A percentile compares a stretch with the other conserved stretches of the same genome.
Evolutionary conservation across 495 filamentous ascomycete genomes (phyloP).

Genomic region (Talaromyces nanjingensis): DNA sequence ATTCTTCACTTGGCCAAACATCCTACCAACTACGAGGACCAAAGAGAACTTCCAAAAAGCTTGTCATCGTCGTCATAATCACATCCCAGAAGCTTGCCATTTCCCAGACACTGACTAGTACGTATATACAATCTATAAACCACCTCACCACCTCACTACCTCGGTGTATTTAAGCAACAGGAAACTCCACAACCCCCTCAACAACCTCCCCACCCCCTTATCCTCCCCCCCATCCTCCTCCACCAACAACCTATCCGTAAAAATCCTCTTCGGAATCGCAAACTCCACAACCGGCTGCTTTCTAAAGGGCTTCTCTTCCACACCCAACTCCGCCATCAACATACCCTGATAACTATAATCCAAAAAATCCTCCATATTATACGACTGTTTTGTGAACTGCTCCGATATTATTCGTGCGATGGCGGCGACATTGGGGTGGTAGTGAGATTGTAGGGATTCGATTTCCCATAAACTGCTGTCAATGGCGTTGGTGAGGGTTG

Average conservation of each 20-base stretch:
- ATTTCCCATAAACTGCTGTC: conserved; percentile 96
- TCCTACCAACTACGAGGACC: no score
- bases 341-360: conserved; percentile 91
- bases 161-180: neutral
- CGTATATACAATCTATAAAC: neutral
- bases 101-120: neutral
- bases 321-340: conserved; percentile 66
- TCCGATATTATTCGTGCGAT: conserved; percentile 90
- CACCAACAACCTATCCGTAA: conserved; percentile 43
- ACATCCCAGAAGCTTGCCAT: neutral
- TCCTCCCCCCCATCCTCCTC: conserved; percentile 41
- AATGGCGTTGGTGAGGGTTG: conserved; percentile 76
- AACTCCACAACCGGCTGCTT: conserved; percentile 85
- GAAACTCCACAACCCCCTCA: conserved; percentile 37
- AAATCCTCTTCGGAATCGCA: conserved; percentile 87
- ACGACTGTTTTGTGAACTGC: conserved; percentile 94
- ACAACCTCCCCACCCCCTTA: conserved; percentile 29
- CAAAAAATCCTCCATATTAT: conserved; percentile 90
- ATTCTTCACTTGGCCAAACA: neutral
- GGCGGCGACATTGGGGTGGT: conserved; percentile 94
- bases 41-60: neutral
- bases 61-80: neutral
- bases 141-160: no score
- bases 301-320: conserved; percentile 63
- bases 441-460: conserved; percentile 81